Percentiles rank a stretch among this genome's conserved stretches.
These are phyloP conservation scores for Olyra latifolia DNA, from an alignment of 176 grass and related monocot genomes.

Conservation along the genomic window DNA sequence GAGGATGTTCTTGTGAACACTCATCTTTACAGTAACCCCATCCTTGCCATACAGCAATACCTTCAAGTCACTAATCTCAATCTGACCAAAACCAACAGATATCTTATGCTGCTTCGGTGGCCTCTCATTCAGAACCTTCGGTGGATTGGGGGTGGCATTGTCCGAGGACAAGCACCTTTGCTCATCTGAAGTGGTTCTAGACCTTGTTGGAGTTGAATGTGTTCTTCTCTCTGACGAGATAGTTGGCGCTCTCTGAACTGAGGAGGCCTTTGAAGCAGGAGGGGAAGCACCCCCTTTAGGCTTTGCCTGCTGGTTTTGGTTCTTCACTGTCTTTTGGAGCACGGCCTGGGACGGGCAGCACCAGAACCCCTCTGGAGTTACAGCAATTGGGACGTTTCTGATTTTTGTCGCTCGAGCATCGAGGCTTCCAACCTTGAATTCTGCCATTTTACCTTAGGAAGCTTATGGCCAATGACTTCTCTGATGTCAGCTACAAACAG, in stretches of 20 bases:
- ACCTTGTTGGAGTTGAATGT: slow-evolving; percentile 43
- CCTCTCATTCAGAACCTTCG: slow-evolving; percentile 41
- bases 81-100: slow-evolving; percentile 71
- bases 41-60: slow-evolving; percentile 69
- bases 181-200: slow-evolving; percentile 43
- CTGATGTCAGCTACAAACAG: not conserved
- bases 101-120: slow-evolving; percentile 64
- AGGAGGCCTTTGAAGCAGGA: slow-evolving; percentile 58
- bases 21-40: slow-evolving; percentile 68
- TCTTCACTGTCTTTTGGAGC: slow-evolving; percentile 61
- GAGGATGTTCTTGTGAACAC: slow-evolving; percentile 73
- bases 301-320: slow-evolving; percentile 54
- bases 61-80: slow-evolving; percentile 66
- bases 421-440: slow-evolving; percentile 62
- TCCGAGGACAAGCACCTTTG: slow-evolving; percentile 20
- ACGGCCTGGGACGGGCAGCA: slow-evolving; percentile 79
- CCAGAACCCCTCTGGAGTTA: slow-evolving; percentile 88
- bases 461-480: not conserved
- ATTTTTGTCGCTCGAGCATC: slow-evolving; percentile 50
- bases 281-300: slow-evolving; percentile 52
- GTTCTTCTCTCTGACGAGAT: slow-evolving; percentile 50
- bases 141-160: slow-evolving; percentile 35
- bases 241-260: slow-evolving; percentile 45
- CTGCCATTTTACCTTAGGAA: slow-evolving; percentile 50
- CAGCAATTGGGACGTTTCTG: slow-evolving; percentile 68